These are phyloP conservation scores for Mycena chlorophos DNA, from an alignment of 768 basidiomycete genomes.

Conservation along the genomic window DNA sequence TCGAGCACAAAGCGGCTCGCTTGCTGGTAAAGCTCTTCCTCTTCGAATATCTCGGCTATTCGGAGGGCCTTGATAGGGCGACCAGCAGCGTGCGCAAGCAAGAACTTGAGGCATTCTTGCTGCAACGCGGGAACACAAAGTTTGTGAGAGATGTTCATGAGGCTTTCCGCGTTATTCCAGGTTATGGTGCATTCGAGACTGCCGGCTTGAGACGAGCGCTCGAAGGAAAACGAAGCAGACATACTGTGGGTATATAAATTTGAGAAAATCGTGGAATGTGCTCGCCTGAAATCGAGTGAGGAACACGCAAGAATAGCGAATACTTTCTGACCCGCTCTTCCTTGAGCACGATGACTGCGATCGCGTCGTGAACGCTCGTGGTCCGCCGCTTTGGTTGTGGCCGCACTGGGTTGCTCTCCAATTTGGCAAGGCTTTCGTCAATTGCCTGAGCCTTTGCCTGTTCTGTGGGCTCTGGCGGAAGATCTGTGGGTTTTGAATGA, in stretches of 20 bases:
- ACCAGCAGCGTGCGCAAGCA: conserved; percentile 90
- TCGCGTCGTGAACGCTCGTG: conserved; percentile 62
- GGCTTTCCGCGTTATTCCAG: conserved; percentile 91
- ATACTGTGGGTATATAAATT: conserved; percentile 91
- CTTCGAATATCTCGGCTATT: conserved; percentile 87
- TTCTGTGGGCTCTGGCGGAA: conserved; percentile 26
- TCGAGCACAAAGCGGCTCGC: conserved; percentile 90
- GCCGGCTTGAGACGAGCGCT: conserved; percentile 6
- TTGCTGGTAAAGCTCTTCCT: conserved; percentile 89
- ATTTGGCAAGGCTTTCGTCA: conserved; percentile 58
- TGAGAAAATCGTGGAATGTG: conserved; percentile 91
- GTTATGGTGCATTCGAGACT: conserved; percentile 90
- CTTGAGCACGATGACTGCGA: conserved; percentile 84
- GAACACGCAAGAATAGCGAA: neutral
- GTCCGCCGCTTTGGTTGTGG: conserved; percentile 43
- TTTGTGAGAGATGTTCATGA: conserved; percentile 89
- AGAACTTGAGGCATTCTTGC: conserved; percentile 79
- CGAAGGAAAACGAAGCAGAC: conserved; percentile 26
- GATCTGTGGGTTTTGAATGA: conserved; percentile 42
- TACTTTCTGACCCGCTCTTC: conserved; percentile 70
- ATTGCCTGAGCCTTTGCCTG: conserved; percentile 42
- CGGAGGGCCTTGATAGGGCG: conserved; percentile 91
- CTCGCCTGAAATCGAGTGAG: conserved; percentile 48
- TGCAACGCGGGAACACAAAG: conserved; percentile 82
- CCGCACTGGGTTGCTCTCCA: conserved; percentile 41